Percentiles rank a stretch among this genome's conserved stretches.
Conservation (phyloP, 2,329 filamentous ascomycete species). For the Aspergillus sp. region DNA sequence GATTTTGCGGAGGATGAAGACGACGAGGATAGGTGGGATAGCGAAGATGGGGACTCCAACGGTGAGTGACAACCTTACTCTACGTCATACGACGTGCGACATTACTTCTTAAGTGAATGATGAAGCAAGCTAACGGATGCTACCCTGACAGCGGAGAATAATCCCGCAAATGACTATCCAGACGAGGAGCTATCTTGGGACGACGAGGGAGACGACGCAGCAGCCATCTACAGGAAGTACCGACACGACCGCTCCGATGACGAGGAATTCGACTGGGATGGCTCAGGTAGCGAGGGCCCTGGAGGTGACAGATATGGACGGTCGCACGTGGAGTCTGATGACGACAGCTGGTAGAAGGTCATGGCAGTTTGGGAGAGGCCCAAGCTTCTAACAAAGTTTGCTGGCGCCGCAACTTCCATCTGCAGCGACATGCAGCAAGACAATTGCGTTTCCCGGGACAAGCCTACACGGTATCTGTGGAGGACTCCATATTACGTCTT, state of each 20-base stretch:
- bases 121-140: constrained; percentile 4
- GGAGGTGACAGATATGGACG: constrained; percentile 14
- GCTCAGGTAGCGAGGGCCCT: constrained; percentile 33
- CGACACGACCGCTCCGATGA: constrained; percentile 44
- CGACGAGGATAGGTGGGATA: constrained; percentile 56
- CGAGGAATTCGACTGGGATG: constrained; percentile 44
- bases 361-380: neutral
- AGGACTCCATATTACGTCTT: neutral
- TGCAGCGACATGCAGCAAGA: neutral
- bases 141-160: constrained; percentile 44
- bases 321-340: constrained; percentile 31
- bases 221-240: constrained; percentile 41
- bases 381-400: neutral
- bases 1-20: constrained; percentile 55
- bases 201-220: constrained; percentile 45
- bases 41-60: constrained; percentile 64
- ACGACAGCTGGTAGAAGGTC: constrained; percentile 19
- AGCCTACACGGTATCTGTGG: neutral
- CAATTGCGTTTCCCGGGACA: neutral
- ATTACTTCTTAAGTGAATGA: neutral
- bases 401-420: constrained; percentile 1
- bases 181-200: constrained; percentile 50
- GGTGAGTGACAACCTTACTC: constrained; percentile 35
- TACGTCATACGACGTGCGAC: neutral
- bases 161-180: constrained; percentile 52